Conservation (phyloP, 768 basidiomycete species). For the Tricholoma terreum region DNA sequence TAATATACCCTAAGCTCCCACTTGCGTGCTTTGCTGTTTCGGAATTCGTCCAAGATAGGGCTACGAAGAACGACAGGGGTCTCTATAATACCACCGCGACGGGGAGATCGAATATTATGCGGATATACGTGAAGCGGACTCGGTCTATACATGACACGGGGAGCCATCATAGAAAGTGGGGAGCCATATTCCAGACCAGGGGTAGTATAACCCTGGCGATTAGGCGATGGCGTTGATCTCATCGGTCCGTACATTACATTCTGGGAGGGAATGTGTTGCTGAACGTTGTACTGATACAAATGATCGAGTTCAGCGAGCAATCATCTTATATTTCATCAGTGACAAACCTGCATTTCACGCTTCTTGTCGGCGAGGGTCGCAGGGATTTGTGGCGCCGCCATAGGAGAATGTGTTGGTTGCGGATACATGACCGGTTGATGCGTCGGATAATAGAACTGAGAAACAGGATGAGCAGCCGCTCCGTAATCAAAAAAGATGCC, state of each 20-base stretch:
- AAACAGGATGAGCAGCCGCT: constrained; percentile 41
- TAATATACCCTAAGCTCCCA: constrained; percentile 76
- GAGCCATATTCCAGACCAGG: constrained; percentile 44
- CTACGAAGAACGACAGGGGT: constrained; percentile 50
- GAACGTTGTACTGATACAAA: constrained; percentile 37
- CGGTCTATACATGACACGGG: constrained; percentile 43
- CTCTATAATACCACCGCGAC: constrained; percentile 42
- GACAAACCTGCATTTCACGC: constrained; percentile 50
- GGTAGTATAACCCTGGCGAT: constrained; percentile 41
- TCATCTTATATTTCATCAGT: constrained; percentile 7
- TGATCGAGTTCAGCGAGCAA: constrained; percentile 7
- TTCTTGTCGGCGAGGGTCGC: constrained; percentile 52
- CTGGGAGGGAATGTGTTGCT: constrained; percentile 43
- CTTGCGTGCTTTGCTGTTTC: constrained; percentile 69
- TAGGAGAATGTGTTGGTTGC: constrained; percentile 47
- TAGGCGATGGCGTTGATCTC: constrained; percentile 41
- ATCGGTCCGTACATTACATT: constrained; percentile 41
- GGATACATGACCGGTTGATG: constrained; percentile 61
- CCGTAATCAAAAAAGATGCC: constrained; percentile 60
- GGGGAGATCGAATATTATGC: constrained; percentile 40
- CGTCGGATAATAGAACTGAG: constrained; percentile 60
- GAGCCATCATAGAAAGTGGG: constrained; percentile 44
- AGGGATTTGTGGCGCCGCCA: constrained; percentile 49
- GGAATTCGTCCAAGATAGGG: constrained; percentile 79
- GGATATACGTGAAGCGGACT: constrained; percentile 33